These are phyloP conservation scores for Pseudopithomyces maydicus DNA, from an alignment of 2,329 filamentous ascomycete species.

Conservation along the genomic window DNA sequence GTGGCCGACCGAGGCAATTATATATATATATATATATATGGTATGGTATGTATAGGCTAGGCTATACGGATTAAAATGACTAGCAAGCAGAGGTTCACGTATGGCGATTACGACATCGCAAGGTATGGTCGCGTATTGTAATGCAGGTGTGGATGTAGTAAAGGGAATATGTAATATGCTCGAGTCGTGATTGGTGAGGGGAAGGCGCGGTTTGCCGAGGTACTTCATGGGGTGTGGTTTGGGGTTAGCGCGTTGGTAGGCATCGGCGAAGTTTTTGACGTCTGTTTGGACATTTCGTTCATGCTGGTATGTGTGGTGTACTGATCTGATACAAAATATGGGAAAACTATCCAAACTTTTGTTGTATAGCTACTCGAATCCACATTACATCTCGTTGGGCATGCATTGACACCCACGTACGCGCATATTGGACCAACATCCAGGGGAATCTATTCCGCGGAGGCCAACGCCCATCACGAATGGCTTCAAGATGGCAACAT, in stretches of 20 bases:
- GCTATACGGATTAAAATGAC: not conserved
- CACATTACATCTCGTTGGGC: too few species aligned
- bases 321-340: too few species aligned
- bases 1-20: not conserved
- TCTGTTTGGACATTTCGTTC: too few species aligned
- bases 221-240: not conserved
- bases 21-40: not conserved
- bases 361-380: too few species aligned
- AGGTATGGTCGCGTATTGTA: not conserved
- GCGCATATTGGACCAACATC: not conserved
- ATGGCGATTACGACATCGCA: not conserved
- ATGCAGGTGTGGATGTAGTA: not conserved
- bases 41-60: too few species aligned
- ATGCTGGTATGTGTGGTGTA: too few species aligned
- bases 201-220: slow-evolving; percentile 4
- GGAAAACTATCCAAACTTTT: too few species aligned
- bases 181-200: slow-evolving; percentile 8
- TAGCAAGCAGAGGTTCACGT: too few species aligned
- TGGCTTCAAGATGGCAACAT: not conserved
- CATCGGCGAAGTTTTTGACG: too few species aligned
- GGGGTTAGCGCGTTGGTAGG: not conserved
- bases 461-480: too few species aligned
- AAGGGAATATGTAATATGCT: not conserved
- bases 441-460: not conserved
- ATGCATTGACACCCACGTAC: not conserved